A percentile compares a stretch with the other conserved stretches of the same genome.
Conservation (phyloP, 192 early-diverging fungal species). For the Linnemannia exigua region DNA sequence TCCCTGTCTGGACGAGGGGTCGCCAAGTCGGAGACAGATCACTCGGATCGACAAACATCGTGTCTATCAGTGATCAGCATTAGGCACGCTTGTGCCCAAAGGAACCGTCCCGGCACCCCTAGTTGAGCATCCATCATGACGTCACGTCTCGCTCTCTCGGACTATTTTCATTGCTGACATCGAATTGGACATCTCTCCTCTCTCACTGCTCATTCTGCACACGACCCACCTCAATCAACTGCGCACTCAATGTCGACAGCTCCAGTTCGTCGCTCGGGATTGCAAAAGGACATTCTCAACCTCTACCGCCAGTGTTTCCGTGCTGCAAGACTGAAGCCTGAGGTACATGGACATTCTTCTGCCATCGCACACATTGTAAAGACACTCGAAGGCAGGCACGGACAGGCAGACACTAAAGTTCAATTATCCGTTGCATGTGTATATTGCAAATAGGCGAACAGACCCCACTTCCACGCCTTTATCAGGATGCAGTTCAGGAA, state of each 20-base stretch:
- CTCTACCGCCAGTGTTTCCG: constrained; percentile 81
- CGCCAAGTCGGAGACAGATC: not conserved
- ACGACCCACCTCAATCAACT: not conserved
- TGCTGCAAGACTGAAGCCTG: constrained; percentile 73
- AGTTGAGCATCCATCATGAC: not conserved
- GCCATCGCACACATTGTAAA: not conserved
- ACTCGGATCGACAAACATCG: not conserved
- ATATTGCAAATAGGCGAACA: constrained; percentile 61
- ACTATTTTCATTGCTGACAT: not conserved
- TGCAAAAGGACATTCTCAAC: constrained; percentile 75
- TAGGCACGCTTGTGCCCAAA: too few relatives aligned
- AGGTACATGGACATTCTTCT: constrained; percentile 46
- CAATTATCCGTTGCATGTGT: not conserved
- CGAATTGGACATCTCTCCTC: too few relatives aligned
- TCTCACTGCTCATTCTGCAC: not conserved
- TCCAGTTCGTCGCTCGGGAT: constrained; percentile 68
- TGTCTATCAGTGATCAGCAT: not conserved
- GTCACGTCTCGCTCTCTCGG: not conserved
- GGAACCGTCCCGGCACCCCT: not conserved
- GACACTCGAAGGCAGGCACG: not conserved
- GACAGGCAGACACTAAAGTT: not conserved
- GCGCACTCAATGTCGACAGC: constrained; percentile 31
- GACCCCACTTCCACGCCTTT: constrained; percentile 74
- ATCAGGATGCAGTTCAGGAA: constrained; percentile 77
- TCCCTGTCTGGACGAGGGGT: not conserved